Conservation (phyloP, 164 flowering plant genomes). For the Protea cynaroides region DNA sequence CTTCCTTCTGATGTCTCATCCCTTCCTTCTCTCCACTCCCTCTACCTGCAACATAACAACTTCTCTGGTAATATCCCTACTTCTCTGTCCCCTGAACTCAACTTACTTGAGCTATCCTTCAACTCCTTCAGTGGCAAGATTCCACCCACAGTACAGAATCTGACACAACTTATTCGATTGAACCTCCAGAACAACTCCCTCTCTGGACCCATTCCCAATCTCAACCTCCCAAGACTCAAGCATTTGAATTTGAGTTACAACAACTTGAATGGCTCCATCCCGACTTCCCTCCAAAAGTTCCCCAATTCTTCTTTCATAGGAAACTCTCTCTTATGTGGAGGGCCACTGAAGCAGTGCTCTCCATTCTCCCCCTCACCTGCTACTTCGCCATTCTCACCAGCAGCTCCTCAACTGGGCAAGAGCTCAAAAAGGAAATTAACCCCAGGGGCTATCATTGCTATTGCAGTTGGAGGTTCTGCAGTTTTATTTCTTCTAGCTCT, state of each 20-base stretch:
- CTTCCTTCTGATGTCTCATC: constrained; percentile 72
- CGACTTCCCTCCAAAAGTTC: constrained; percentile 38
- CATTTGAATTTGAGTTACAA: constrained; percentile 56
- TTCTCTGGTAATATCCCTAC: constrained; percentile 73
- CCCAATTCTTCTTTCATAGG: constrained; percentile 57
- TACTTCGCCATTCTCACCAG: constrained; percentile 14
- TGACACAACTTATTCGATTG: constrained; percentile 39
- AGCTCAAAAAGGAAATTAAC: constrained; percentile 23
- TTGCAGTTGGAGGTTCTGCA: constrained; percentile 38
- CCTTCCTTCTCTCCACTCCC: constrained; percentile 57
- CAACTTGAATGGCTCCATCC: constrained; percentile 57
- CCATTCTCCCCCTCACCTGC: constrained; percentile 20
- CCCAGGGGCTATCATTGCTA: constrained; percentile 30
- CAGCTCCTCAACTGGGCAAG: constrained; percentile 8
- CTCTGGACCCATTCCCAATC: constrained; percentile 48
- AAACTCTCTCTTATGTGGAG: constrained; percentile 54
- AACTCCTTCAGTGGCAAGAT: constrained; percentile 67
- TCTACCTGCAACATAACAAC: constrained; percentile 71
- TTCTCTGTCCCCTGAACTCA: constrained; percentile 40
- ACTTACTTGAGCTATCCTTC: constrained; percentile 62
- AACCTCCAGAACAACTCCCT: constrained; percentile 54
- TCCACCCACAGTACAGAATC: constrained; percentile 47
- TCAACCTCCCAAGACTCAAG: constrained; percentile 37
- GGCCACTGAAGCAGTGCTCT: constrained; percentile 29
- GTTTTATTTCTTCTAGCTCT: constrained; percentile 21